A percentile compares a stretch with the other conserved stretches of the same genome.
These are phyloP conservation scores for Euphorbia tirucalli DNA, from an alignment of 345 rosid genomes.

Conservation along the genomic window DNA sequence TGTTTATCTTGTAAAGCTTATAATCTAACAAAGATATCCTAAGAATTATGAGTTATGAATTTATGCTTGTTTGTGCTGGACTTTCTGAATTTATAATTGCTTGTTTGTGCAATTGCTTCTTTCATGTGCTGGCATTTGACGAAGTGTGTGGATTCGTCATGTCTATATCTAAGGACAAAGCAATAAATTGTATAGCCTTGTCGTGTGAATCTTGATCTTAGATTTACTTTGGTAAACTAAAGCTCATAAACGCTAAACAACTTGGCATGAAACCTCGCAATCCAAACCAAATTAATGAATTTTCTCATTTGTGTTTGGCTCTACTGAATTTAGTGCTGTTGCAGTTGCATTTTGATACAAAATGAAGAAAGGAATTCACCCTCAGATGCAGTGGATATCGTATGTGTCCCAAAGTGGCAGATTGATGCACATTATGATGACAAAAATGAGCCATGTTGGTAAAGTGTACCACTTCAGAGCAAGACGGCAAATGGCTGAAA, in stretches of 20 bases:
- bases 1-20: too few species aligned
- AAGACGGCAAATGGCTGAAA: constrained; percentile 83
- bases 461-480: constrained; percentile 87
- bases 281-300: neutral
- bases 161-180: neutral
- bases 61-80: too few species aligned
- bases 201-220: neutral
- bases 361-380: constrained; percentile 96
- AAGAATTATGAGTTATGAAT: too few species aligned
- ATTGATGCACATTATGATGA: constrained; percentile 86
- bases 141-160: neutral
- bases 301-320: neutral
- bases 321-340: neutral
- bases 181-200: neutral
- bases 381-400: constrained; percentile 96
- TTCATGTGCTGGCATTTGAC: neutral
- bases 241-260: neutral
- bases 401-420: constrained; percentile 90
- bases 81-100: too few species aligned
- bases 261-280: neutral
- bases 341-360: constrained; percentile 7
- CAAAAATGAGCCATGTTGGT: constrained; percentile 74
- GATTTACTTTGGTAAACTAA: neutral
- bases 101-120: neutral
- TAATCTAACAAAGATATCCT: too few species aligned